Evolutionary conservation across 306 rosid genomes (phyloP).

Genomic region (Potentilla sterilis): DNA sequence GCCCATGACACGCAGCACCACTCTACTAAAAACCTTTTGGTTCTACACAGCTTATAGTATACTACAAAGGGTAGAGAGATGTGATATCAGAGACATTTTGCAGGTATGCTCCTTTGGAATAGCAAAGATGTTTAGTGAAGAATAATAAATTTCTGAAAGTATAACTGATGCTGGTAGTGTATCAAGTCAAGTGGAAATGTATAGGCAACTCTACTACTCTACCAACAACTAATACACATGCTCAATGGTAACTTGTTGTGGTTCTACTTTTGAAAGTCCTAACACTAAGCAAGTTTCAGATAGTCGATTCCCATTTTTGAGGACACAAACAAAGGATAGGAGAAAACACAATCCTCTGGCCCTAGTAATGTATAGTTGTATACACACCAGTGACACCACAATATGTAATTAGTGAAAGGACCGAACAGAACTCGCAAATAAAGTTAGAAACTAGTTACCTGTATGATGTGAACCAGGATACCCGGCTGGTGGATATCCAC

Average conservation of each 20-base stretch:
- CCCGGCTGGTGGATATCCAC: constrained; percentile 60
- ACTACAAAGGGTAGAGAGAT: background rate
- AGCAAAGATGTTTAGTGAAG: background rate
- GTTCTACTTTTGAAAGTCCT: background rate
- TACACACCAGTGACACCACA: background rate
- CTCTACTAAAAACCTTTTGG: background rate
- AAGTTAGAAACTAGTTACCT: background rate
- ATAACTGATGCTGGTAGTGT: background rate
- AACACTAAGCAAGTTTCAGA: background rate
- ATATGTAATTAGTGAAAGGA: no score
- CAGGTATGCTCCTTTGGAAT: background rate
- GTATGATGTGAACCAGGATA: constrained; percentile 53
- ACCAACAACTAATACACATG: background rate
- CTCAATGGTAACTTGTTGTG: background rate
- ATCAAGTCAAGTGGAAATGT: background rate
- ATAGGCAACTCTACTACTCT: background rate
- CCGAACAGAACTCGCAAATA: background rate
- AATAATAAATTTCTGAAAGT: background rate
- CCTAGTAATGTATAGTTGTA: background rate
- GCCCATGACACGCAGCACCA: background rate
- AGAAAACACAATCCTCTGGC: background rate
- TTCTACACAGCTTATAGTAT: background rate
- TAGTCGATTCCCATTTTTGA: background rate
- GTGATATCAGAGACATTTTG: background rate
- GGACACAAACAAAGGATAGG: background rate